These are phyloP conservation scores for Discostella stelligeroides DNA, from an alignment of 108 stramenopile species.

Conservation along the genomic window DNA sequence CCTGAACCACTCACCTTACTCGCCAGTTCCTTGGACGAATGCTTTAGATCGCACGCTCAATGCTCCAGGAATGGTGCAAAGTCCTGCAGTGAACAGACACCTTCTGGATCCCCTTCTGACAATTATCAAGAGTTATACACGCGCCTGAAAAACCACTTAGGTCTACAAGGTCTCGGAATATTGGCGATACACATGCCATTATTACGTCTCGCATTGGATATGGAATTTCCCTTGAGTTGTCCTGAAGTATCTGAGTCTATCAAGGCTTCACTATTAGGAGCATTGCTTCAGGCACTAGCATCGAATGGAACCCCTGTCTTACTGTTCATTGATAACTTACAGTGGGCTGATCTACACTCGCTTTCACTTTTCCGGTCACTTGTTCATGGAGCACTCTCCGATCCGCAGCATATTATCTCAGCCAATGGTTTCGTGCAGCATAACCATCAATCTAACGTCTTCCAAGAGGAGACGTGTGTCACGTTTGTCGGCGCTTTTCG, in stretches of 20 bases:
- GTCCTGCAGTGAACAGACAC: neutral
- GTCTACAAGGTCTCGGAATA: neutral
- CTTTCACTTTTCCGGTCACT: slow-evolving; percentile 42
- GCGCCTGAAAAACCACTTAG: neutral
- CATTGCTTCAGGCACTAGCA: slow-evolving; percentile 8
- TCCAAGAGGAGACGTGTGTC: slow-evolving; percentile 1
- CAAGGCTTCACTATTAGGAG: slow-evolving; percentile 12
- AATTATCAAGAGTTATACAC: slow-evolving; percentile 1
- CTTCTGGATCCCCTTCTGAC: neutral
- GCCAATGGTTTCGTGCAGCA: neutral
- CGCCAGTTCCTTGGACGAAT: slow-evolving; percentile 20
- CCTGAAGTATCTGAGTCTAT: slow-evolving; percentile 4
- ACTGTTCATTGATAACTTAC: slow-evolving; percentile 61
- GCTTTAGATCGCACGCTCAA: neutral
- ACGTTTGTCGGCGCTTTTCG: slow-evolving; percentile 51
- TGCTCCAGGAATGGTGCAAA: neutral
- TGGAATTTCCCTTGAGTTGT: neutral
- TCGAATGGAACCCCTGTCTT: neutral
- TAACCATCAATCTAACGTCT: neutral
- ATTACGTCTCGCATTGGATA: neutral
- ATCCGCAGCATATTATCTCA: neutral
- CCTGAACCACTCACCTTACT: slow-evolving; percentile 11
- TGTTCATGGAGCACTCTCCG: slow-evolving; percentile 14
- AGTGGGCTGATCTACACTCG: slow-evolving; percentile 57
- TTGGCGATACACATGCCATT: slow-evolving; percentile 18